Conservation (phyloP, 768 basidiomycete genomes). For the Termitomyces sp. region DNA sequence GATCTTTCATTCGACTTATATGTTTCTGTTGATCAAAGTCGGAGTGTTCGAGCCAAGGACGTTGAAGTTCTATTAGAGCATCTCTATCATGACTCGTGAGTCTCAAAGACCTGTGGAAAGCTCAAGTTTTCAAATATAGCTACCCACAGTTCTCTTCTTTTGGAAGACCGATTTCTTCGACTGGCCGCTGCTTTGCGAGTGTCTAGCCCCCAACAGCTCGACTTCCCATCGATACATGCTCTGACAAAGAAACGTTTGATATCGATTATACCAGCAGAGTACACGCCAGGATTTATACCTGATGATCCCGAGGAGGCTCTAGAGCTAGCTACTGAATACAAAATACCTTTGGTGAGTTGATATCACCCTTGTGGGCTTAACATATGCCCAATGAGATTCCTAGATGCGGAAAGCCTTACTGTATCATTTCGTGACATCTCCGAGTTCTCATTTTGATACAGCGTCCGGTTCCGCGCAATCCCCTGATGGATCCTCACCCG, state of each 20-base stretch:
- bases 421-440: slow-evolving; percentile 55
- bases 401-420: slow-evolving; percentile 62
- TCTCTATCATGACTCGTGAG: slow-evolving; percentile 68
- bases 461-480: neutral
- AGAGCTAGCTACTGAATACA: slow-evolving; percentile 43
- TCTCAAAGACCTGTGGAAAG: slow-evolving; percentile 7
- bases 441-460: slow-evolving; percentile 10
- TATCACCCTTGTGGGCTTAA: neutral
- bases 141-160: slow-evolving; percentile 43
- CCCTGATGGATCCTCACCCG: neutral
- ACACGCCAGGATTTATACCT: slow-evolving; percentile 38
- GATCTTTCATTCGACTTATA: slow-evolving; percentile 5
- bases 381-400: neutral
- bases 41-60: slow-evolving; percentile 39
- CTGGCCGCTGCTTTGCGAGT: slow-evolving; percentile 56
- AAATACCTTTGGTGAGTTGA: slow-evolving; percentile 45
- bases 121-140: neutral
- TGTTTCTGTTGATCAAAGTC: slow-evolving; percentile 32
- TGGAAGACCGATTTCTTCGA: slow-evolving; percentile 39
- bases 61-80: slow-evolving; percentile 57
- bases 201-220: slow-evolving; percentile 50
- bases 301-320: slow-evolving; percentile 52
- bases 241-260: slow-evolving; percentile 40
- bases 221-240: slow-evolving; percentile 52
- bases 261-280: slow-evolving; percentile 46